phyloP scores from a whole-genome alignment of 768 basidiomycete genomes.

The Coprinopsis sp. region DNA sequence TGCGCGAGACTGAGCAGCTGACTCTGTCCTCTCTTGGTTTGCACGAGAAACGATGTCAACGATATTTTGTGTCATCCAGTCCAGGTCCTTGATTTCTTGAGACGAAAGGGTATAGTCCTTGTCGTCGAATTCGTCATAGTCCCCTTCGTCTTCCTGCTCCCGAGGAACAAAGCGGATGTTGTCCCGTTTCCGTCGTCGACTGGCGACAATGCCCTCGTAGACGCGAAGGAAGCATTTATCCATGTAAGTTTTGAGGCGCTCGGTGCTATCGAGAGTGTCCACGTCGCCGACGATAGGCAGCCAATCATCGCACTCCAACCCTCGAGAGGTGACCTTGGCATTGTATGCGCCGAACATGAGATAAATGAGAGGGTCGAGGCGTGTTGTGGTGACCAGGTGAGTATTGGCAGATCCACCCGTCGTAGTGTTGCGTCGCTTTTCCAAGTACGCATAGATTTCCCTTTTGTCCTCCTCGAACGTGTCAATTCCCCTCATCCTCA shows the following conservation, averaged over 20 bases:
- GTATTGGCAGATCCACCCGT: slow-evolving; percentile 49
- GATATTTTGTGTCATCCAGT: slow-evolving; percentile 66
- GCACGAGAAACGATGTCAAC: slow-evolving; percentile 71
- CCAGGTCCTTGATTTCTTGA: slow-evolving; percentile 74
- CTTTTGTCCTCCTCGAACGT: slow-evolving; percentile 42
- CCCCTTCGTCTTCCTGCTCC: slow-evolving; percentile 54
- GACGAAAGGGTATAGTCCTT: slow-evolving; percentile 51
- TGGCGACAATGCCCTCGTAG: slow-evolving; percentile 75
- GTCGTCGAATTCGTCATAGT: slow-evolving; percentile 46
- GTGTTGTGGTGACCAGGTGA: slow-evolving; percentile 75
- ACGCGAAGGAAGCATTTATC: slow-evolving; percentile 85
- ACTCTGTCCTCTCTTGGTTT: slow-evolving; percentile 56
- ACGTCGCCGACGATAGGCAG: slow-evolving; percentile 74
- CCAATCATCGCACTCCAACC: slow-evolving; percentile 89
- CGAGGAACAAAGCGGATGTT: slow-evolving; percentile 33
- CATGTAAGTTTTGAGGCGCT: slow-evolving; percentile 71
- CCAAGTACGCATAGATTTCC: slow-evolving; percentile 76
- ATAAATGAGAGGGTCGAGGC: slow-evolving; percentile 84
- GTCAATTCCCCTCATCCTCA: slow-evolving; percentile 34
- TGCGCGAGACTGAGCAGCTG: slow-evolving; percentile 52
- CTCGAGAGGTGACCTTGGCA: slow-evolving; percentile 61
- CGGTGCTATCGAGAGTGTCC: slow-evolving; percentile 76
- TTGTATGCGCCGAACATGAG: slow-evolving; percentile 87
- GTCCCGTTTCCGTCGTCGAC: slow-evolving; percentile 29
- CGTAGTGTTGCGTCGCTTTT: slow-evolving; percentile 78